A percentile compares a stretch with the other conserved stretches of the same genome.
phyloP scores from a whole-genome alignment of 306 rosid genomes.

The Malus sieversii region DNA sequence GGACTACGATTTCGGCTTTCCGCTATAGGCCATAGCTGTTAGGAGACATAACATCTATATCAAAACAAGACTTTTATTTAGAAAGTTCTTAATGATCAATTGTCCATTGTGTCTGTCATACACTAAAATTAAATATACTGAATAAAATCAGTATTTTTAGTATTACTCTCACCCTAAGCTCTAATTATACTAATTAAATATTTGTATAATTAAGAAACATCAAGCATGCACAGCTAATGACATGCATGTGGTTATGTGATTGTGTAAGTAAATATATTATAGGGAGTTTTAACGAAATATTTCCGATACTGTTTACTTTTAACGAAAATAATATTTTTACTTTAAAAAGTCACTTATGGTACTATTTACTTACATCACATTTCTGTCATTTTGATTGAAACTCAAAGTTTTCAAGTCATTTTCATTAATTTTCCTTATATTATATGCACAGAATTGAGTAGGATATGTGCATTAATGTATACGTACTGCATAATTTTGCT shows the following conservation, averaged over 20 bases:
- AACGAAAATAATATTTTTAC: too few relatives aligned
- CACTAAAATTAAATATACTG: neutral
- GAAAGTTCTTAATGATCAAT: slow-evolving; percentile 16
- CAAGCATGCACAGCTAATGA: neutral
- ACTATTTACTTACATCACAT: too few relatives aligned
- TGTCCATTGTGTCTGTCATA: neutral
- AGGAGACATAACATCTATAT: neutral
- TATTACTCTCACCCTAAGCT: neutral
- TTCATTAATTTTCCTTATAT: too few relatives aligned
- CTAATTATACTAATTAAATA: neutral
- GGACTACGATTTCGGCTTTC: slow-evolving; percentile 5
- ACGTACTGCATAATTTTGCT: neutral
- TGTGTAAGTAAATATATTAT: too few relatives aligned
- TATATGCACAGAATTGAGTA: too few relatives aligned
- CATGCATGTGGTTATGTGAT: neutral
- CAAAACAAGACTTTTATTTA: slow-evolving; percentile 7
- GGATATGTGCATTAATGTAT: neutral
- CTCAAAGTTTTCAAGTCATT: too few relatives aligned
- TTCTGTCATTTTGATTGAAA: too few relatives aligned
- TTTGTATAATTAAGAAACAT: neutral
- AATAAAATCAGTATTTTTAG: neutral
- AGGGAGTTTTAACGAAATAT: too few relatives aligned
- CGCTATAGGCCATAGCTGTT: neutral
- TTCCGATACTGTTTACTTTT: accelerated
- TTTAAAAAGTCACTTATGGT: too few relatives aligned